Evolutionary conservation across 2,329 filamentous ascomycete species (phyloP), one percentile per base, ranked within the genome.

Genomic region (Xylaria sp.): DNA sequence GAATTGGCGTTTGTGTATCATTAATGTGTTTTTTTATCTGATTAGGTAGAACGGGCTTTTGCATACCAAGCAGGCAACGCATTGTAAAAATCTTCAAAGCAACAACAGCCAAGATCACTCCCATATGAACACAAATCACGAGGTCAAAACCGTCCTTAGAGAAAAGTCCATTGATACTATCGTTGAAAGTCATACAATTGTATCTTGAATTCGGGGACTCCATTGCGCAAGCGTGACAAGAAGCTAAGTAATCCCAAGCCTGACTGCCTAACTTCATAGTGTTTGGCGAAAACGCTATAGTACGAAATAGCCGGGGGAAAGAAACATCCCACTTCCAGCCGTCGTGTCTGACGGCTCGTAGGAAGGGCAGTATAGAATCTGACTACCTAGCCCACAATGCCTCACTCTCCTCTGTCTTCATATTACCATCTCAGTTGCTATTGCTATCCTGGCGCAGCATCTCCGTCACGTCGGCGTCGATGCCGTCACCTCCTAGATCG

Each of bases 401-500:
- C 12, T 2, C 55, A 21, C 21, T 12, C 23, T 35, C 15, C 40
- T 8, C 11, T 37, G 11, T 25, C 14, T 14, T 25, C 7, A 15
- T 9, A 2, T 19, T n/a, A 4, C 14, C 14, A 12, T n/a, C 42
- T 63, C 17, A 67, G 55, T 28, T 66, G 31, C 53, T 54, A 23
- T 58, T 70, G 40, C 74, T 77, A 19, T 82, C 80, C 64, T 79
- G 78, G 43, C 77, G 76, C 46, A 87, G 76, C 77, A 86, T 84
- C 68, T 84, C 83, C 25, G 80, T 80, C 35, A 87, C 84, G 49
- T 87, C 84, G 0, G 82, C 79, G 65, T 87, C 84, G 52, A 87
- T 84, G 0, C 79, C 84, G 60, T 85, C 83, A 19, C 74, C 80
- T 8, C 79, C 82, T n/a, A 87, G 75, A 55, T 86, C 80, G 3